phyloP scores from a whole-genome alignment of 768 basidiomycete species.

The Lactarius evosmus region DNA sequence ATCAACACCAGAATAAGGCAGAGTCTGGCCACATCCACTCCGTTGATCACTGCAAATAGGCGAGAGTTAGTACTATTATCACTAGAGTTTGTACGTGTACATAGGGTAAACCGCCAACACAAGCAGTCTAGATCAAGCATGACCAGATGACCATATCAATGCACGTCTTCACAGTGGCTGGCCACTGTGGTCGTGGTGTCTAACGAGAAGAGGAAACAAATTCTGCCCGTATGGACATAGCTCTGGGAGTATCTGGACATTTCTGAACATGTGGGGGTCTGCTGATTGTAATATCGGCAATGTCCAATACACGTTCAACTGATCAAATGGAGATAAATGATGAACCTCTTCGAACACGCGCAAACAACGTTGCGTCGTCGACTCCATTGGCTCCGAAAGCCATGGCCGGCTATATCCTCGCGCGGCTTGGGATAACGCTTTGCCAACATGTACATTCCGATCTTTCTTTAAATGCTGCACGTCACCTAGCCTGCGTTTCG shows the following conservation, averaged over 20 bases:
- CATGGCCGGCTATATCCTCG: not conserved
- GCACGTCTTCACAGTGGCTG: not conserved
- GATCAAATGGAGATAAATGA: not conserved
- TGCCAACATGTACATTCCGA: not conserved
- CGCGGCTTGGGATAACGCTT: not conserved
- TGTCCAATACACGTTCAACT: not conserved
- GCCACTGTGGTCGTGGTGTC: not conserved
- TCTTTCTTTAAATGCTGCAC: not conserved
- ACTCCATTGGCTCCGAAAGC: not conserved
- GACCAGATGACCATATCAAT: too few species aligned
- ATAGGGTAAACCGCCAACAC: not conserved
- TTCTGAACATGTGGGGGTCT: not conserved
- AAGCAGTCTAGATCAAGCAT: not conserved
- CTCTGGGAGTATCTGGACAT: not conserved
- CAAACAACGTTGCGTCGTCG: not conserved
- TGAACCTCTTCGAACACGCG: not conserved
- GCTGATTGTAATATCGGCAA: conserved; percentile 2
- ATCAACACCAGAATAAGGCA: too few species aligned
- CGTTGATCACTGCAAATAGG: not conserved
- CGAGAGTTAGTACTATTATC: not conserved
- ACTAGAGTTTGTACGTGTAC: not conserved
- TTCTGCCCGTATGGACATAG: not conserved
- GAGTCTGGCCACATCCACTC: not conserved
- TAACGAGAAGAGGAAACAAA: not conserved
- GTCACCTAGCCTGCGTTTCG: not conserved